Evolutionary conservation across 2,329 filamentous ascomycete species (phyloP).

Genomic region (Colletotrichum orchidophilum): DNA sequence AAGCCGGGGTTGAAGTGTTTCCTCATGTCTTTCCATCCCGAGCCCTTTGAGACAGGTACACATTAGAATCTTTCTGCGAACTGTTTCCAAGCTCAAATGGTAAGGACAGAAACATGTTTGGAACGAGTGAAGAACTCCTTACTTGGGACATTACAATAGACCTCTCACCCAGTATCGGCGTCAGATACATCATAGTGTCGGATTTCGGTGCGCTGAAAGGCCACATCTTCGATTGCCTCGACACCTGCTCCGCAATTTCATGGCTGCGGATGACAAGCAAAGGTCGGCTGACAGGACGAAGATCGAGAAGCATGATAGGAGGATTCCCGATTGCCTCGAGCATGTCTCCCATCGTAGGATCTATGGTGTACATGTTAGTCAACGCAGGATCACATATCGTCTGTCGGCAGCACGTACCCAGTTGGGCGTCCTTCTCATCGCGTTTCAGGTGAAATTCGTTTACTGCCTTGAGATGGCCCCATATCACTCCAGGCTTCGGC

Average conservation of each 20-base stretch:
- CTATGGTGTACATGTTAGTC: conserved; percentile 12
- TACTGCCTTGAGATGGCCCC: conserved; percentile 28
- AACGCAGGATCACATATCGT: too few relatives aligned
- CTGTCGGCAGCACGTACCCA: background rate
- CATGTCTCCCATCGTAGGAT: conserved; percentile 41
- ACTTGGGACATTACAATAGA: conserved; percentile 35
- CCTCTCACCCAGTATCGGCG: conserved; percentile 36
- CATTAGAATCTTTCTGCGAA: background rate
- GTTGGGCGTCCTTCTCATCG: background rate
- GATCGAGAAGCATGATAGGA: conserved; percentile 45
- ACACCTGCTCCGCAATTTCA: conserved; percentile 49
- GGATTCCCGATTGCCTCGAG: conserved; percentile 43
- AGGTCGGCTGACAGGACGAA: conserved; percentile 45
- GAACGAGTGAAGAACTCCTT: background rate
- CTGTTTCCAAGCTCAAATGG: background rate
- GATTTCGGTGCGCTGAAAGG: conserved; percentile 46
- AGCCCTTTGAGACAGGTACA: background rate
- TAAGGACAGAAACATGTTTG: background rate
- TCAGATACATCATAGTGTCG: conserved; percentile 39
- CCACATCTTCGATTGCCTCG: conserved; percentile 42
- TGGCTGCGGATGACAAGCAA: conserved; percentile 45
- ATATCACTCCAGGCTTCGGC: conserved; percentile 24
- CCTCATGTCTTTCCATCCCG: conserved; percentile 39
- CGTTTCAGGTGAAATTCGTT: conserved; percentile 6
- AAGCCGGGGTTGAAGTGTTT: conserved; percentile 50